Evolutionary conservation across 2,329 filamentous ascomycete genomes (phyloP).

Genomic region (Thelonectria olida): DNA sequence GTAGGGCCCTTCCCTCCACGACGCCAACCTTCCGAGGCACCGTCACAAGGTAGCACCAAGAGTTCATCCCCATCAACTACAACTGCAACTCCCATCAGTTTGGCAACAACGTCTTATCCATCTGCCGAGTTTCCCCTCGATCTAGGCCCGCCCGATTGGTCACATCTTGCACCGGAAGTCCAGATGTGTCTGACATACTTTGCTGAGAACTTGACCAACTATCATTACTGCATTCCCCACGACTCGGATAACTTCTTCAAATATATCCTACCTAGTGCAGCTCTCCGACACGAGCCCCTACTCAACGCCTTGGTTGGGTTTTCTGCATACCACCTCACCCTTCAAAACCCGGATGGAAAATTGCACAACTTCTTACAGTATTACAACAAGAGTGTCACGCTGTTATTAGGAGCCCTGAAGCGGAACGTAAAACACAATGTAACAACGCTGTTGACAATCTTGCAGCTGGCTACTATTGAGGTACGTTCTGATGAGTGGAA

Average conservation of each 20-base stretch:
- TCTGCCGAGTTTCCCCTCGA: conserved; percentile 38
- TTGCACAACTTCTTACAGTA: conserved; percentile 87
- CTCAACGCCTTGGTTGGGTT: conserved; percentile 90
- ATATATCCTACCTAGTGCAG: conserved; percentile 74
- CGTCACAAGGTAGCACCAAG: conserved; percentile 60
- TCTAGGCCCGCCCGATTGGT: conserved; percentile 56
- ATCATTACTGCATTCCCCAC: conserved; percentile 83
- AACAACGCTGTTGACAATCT: conserved; percentile 82
- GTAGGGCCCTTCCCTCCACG: conserved; percentile 13
- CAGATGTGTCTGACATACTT: conserved; percentile 84
- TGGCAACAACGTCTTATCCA: conserved; percentile 41
- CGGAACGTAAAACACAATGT: conserved; percentile 76
- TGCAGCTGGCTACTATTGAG: conserved; percentile 94
- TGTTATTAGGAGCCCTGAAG: conserved; percentile 77
- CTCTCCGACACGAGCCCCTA: conserved; percentile 78
- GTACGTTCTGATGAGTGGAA: conserved; percentile 54
- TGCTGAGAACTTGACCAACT: conserved; percentile 77
- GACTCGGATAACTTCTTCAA: conserved; percentile 79
- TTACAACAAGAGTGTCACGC: conserved; percentile 86
- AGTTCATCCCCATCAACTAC: conserved; percentile 64
- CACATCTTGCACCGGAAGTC: conserved; percentile 72
- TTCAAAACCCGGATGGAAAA: conserved; percentile 75
- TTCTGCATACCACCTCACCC: conserved; percentile 83
- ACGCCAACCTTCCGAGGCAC: conserved; percentile 62
- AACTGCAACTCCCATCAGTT: conserved; percentile 47